Evolutionary conservation across 768 basidiomycete genomes (phyloP).

Genomic region (Hydnomerulius pinastri): DNA sequence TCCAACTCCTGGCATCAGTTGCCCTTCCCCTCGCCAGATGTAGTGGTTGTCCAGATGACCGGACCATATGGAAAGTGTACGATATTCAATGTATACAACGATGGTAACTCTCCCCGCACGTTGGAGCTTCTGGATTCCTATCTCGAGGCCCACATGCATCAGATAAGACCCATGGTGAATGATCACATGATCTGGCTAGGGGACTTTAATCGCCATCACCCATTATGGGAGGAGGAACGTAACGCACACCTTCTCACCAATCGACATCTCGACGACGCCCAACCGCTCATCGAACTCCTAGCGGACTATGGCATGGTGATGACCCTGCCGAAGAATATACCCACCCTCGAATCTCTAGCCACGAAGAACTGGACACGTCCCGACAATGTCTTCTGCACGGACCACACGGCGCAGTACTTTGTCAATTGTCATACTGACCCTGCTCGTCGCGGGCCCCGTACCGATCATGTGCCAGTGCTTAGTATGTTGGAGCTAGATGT

Average conservation of each 20-base stretch:
- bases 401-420: background rate
- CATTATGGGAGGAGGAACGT: slow-evolving; percentile 36
- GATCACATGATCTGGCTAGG: slow-evolving; percentile 33
- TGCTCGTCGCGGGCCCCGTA: fast-evolving
- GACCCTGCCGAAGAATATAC: slow-evolving; percentile 33
- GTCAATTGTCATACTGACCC: background rate
- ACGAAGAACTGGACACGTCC: slow-evolving; percentile 29
- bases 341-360: slow-evolving; percentile 32
- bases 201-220: slow-evolving; percentile 44
- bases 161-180: background rate
- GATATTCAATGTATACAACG: slow-evolving; percentile 43
- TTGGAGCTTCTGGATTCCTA: slow-evolving; percentile 11
- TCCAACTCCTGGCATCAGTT: slow-evolving; percentile 1
- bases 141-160: background rate
- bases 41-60: slow-evolving; percentile 29
- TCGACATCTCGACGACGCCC: slow-evolving; percentile 12
- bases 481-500: background rate
- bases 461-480: slow-evolving; percentile 17
- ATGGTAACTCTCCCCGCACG: slow-evolving; percentile 24
- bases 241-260: background rate
- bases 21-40: slow-evolving; percentile 24
- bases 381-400: slow-evolving; percentile 15
- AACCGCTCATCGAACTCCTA: slow-evolving; percentile 30
- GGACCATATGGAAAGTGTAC: slow-evolving; percentile 15
- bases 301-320: slow-evolving; percentile 31